phyloP scores from a whole-genome alignment of 2,329 filamentous ascomycete species.

The Stachybotrys chlorohalonatus region DNA sequence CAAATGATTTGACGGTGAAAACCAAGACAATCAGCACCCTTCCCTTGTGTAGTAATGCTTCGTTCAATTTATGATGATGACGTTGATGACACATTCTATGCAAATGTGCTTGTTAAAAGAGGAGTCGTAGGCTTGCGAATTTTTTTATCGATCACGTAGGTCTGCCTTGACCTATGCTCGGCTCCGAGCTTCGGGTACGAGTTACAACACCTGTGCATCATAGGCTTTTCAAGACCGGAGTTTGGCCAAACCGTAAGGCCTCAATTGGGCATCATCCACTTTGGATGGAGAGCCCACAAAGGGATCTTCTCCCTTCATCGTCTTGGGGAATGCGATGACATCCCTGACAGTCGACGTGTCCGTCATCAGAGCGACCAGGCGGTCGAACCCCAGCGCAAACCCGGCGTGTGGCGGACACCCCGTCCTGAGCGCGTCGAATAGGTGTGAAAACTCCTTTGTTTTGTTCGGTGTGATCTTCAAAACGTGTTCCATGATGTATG shows the following conservation, averaged over 20 bases:
- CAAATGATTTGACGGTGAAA: no score
- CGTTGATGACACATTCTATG: no score
- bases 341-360: constrained; percentile 73
- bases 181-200: no score
- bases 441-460: constrained; percentile 73
- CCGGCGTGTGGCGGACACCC: constrained; percentile 95
- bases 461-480: constrained; percentile 66
- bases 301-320: constrained; percentile 76
- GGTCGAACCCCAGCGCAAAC: constrained; percentile 85
- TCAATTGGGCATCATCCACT: constrained; percentile 49
- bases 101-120: no score
- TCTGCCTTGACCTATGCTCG: no score
- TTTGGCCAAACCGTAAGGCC: constrained; percentile 34
- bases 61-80: no score
- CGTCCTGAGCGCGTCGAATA: constrained; percentile 70
- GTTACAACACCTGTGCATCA: no score
- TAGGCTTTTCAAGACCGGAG: no score
- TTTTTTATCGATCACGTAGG: no score
- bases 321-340: constrained; percentile 96
- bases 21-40: no score
- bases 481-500: constrained; percentile 75
- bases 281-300: constrained; percentile 69
- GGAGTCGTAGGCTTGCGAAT: no score
- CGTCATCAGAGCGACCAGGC: constrained; percentile 71
- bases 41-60: no score